Percentiles rank a stretch among this genome's conserved stretches.
phyloP scores from a whole-genome alignment of 2,329 filamentous ascomycete genomes.

The Fusarium armeniacum region DNA sequence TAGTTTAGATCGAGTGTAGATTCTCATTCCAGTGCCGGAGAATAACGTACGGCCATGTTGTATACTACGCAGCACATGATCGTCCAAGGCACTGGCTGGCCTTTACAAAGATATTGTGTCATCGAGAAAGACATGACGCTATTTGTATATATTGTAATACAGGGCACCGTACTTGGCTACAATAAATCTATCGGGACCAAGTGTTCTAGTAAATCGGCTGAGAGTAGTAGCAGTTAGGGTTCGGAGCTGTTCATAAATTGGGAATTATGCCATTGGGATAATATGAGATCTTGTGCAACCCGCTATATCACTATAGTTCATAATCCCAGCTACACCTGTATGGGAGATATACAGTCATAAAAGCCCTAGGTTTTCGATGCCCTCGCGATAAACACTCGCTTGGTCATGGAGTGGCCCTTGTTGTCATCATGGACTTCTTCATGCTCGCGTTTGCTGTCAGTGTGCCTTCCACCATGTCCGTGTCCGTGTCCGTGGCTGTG shows the following conservation, averaged over 20 bases:
- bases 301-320: background rate
- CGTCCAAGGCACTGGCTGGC: background rate
- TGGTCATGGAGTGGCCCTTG: constrained; percentile 16
- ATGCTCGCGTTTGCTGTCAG: background rate
- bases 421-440: constrained; percentile 25
- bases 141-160: background rate
- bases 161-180: background rate
- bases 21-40: constrained; percentile 33
- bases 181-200: background rate
- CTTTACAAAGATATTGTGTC: too few species aligned
- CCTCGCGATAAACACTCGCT: constrained; percentile 61
- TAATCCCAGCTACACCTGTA: background rate
- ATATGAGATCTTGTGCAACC: background rate
- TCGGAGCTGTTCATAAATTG: background rate
- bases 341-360: background rate
- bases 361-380: constrained; percentile 57
- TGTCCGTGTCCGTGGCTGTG: constrained; percentile 22
- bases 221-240: background rate
- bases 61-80: background rate
- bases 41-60: background rate
- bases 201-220: background rate
- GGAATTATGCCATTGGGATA: background rate
- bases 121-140: background rate
- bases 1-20: constrained; percentile 11
- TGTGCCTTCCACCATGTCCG: background rate